A percentile compares a stretch with the other conserved stretches of the same genome.
Conservation (phyloP, 352 stramenopile species). For the Pythium brachiatum region DNA sequence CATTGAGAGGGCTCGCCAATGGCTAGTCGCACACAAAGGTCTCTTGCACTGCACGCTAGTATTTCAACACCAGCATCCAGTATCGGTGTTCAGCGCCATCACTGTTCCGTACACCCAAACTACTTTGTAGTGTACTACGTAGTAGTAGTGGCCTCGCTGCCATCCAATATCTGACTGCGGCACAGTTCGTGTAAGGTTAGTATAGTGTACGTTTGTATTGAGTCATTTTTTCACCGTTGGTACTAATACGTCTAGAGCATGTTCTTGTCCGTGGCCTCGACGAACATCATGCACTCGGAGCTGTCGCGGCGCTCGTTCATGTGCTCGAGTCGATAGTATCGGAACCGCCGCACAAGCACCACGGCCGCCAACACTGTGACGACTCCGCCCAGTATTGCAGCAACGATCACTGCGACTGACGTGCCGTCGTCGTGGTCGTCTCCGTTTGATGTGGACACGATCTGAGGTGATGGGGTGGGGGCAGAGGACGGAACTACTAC, state of each 20-base stretch:
- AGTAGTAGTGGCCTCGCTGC: too few relatives aligned
- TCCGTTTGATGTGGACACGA: background rate
- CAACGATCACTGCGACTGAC: constrained; percentile 15
- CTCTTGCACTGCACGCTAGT: too few relatives aligned
- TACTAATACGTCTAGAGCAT: constrained; percentile 9
- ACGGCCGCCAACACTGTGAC: constrained; percentile 27
- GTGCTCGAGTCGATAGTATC: constrained; percentile 8
- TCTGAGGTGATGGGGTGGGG: background rate
- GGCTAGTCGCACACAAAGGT: too few relatives aligned
- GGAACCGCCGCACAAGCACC: constrained; percentile 16
- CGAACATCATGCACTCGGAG: constrained; percentile 35
- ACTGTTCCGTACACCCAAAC: too few relatives aligned
- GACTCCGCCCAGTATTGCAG: constrained; percentile 17
- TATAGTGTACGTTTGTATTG: too few relatives aligned
- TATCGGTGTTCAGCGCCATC: too few relatives aligned
- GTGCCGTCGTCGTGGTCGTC: constrained; percentile 1
- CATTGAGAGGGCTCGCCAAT: too few relatives aligned
- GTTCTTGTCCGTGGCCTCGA: constrained; percentile 24
- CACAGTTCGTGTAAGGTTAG: too few relatives aligned
- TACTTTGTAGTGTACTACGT: too few relatives aligned
- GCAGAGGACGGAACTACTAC: background rate
- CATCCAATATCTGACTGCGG: too few relatives aligned
- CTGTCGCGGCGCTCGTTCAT: constrained; percentile 18
- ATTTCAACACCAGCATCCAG: too few relatives aligned
- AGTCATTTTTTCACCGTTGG: too few relatives aligned